These are phyloP conservation scores for Trametes punicea DNA, from an alignment of 768 basidiomycete species.

Conservation along the genomic window DNA sequence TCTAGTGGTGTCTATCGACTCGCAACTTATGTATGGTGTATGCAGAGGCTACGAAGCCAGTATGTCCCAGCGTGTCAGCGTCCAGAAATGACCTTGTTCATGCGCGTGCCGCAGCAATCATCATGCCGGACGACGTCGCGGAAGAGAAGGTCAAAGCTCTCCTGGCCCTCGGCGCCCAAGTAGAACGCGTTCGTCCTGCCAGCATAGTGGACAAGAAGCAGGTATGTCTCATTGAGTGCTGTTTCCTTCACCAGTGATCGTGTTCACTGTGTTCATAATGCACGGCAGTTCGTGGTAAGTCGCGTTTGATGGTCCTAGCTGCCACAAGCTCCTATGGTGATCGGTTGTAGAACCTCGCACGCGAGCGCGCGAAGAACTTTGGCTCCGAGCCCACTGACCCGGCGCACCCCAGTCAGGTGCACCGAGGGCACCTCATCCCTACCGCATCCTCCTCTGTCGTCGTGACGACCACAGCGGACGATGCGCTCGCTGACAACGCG, in stretches of 20 bases:
- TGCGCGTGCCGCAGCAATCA: slow-evolving; percentile 56
- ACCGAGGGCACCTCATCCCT: slow-evolving; percentile 25
- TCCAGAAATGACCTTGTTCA: not conserved
- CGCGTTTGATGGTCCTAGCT: not conserved
- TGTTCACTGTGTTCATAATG: no score
- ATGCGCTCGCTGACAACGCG: slow-evolving; percentile 29
- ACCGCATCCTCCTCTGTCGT: slow-evolving; percentile 48
- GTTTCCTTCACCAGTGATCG: not conserved
- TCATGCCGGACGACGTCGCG: slow-evolving; percentile 88
- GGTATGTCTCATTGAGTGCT: slow-evolving; percentile 37
- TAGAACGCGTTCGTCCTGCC: slow-evolving; percentile 87
- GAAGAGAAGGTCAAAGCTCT: slow-evolving; percentile 89
- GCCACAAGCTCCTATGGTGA: not conserved
- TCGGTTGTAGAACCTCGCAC: slow-evolving; percentile 76
- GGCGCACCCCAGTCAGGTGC: slow-evolving; percentile 3
- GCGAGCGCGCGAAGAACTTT: slow-evolving; percentile 73
- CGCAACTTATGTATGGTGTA: not conserved
- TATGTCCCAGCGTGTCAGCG: slow-evolving; percentile 32
- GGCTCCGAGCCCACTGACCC: slow-evolving; percentile 39
- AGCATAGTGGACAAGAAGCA: slow-evolving; percentile 98
- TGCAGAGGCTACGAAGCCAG: slow-evolving; percentile 85
- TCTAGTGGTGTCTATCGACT: not conserved
- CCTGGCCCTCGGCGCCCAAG: slow-evolving; percentile 79
- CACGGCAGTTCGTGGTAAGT: slow-evolving; percentile 68
- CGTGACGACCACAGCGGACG: slow-evolving; percentile 48